Conservation (phyloP, 805 yeast genomes). For the Komagataella kurtzmanii region DNA sequence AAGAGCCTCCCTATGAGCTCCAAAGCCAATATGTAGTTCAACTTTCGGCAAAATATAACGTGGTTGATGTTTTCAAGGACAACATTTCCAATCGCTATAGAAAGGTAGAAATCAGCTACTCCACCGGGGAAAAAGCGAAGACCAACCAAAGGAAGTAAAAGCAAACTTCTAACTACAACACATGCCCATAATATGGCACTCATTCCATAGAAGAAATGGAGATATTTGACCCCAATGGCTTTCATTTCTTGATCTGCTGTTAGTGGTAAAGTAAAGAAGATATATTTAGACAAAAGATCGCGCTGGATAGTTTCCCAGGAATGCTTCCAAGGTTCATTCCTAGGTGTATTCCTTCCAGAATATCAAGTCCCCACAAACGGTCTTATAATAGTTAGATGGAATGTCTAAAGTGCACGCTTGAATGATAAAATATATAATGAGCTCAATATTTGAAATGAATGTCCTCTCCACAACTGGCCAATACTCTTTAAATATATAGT, state of each 20-base stretch:
- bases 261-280: not conserved
- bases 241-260: not conserved
- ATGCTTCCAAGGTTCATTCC: not conserved
- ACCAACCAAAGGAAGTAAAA: conserved; percentile 54
- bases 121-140: conserved; percentile 56
- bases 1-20: conserved; percentile 5
- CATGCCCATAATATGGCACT: conserved; percentile 32
- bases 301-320: not conserved
- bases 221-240: conserved; percentile 2
- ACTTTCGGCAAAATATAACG: conserved; percentile 6
- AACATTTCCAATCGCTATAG: conserved; percentile 5
- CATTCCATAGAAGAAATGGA: conserved; percentile 11
- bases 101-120: conserved; percentile 41
- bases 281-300: not conserved
- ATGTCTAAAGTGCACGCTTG: not conserved
- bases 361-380: no score
- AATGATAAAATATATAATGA: no score
- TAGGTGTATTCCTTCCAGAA: no score
- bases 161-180: conserved; percentile 31
- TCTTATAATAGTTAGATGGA: no score
- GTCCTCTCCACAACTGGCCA: not conserved
- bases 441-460: not conserved
- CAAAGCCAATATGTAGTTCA: not conserved
- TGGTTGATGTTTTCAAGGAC: conserved; percentile 10
- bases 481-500: not conserved